Evolutionary conservation across 1,139 yeast species (phyloP).

Genomic region (Meyerozyma guilliermondii): DNA sequence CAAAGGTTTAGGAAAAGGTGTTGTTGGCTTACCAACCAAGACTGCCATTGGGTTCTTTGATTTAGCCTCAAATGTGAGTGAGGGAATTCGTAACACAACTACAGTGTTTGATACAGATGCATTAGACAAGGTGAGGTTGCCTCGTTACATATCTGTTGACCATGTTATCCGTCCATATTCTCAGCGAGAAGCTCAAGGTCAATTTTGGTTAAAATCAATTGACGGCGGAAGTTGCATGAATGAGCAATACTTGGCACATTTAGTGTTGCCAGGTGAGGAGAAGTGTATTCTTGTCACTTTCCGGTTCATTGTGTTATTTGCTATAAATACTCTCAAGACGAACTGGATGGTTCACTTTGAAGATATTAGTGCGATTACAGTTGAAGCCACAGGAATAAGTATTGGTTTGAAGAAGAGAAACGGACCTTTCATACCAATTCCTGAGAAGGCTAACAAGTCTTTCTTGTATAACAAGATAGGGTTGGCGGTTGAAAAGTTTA

Average conservation of each 20-base stretch:
- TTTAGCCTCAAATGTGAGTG: slow-evolving; percentile 87
- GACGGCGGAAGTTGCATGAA: slow-evolving; percentile 73
- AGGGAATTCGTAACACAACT: slow-evolving; percentile 90
- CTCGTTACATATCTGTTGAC: slow-evolving; percentile 68
- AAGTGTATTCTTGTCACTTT: slow-evolving; percentile 73
- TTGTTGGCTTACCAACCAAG: slow-evolving; percentile 92
- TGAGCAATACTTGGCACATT: slow-evolving; percentile 82
- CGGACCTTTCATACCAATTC: slow-evolving; percentile 76
- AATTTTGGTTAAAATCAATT: slow-evolving; percentile 79
- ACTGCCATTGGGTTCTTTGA: slow-evolving; percentile 95
- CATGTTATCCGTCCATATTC: slow-evolving; percentile 70
- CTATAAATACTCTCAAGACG: slow-evolving; percentile 53
- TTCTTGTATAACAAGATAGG: slow-evolving; percentile 72
- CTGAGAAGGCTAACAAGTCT: slow-evolving; percentile 59
- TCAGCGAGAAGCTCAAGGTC: slow-evolving; percentile 90
- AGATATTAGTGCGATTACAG: slow-evolving; percentile 60
- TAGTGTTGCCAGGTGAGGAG: slow-evolving; percentile 75
- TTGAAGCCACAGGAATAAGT: slow-evolving; percentile 77
- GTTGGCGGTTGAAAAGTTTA: slow-evolving; percentile 75
- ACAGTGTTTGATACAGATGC: slow-evolving; percentile 83
- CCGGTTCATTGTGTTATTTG: slow-evolving; percentile 63
- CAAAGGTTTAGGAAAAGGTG: slow-evolving; percentile 91
- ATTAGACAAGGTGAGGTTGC: slow-evolving; percentile 74
- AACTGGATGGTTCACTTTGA: slow-evolving; percentile 66
- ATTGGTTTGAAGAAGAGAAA: slow-evolving; percentile 56